Percentiles rank a stretch among this genome's conserved stretches.
phyloP scores from a whole-genome alignment of 225 moss, liverwort and hornwort species.

The Climacium dendroides region DNA sequence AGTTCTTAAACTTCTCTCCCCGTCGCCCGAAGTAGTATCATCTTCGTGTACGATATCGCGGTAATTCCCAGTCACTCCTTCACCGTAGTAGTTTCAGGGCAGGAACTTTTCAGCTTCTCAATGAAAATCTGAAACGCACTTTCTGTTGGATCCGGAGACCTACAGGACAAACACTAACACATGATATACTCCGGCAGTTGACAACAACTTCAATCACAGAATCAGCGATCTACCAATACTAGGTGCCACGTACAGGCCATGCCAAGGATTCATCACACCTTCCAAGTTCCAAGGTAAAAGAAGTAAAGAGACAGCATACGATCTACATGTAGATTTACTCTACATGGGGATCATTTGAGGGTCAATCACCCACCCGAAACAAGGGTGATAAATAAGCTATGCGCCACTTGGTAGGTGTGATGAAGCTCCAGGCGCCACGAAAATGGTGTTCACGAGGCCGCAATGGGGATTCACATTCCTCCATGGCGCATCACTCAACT shows the following conservation, averaged over 20 bases:
- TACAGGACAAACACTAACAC: constrained; percentile 11
- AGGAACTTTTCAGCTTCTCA: constrained; percentile 35
- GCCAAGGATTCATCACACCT: not conserved
- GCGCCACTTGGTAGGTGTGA: not conserved
- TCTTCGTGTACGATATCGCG: not conserved
- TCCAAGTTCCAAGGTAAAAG: not conserved
- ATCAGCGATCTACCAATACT: not conserved
- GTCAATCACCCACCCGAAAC: not conserved
- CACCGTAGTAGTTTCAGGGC: constrained; percentile 14
- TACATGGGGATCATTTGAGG: not conserved
- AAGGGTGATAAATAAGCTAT: not conserved
- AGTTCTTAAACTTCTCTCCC: not conserved
- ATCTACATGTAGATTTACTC: not conserved
- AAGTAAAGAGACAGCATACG: not conserved
- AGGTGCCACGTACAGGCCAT: not conserved
- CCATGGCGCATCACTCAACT: not conserved
- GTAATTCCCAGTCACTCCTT: constrained; percentile 1
- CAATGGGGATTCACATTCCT: not conserved
- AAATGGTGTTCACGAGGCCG: not conserved
- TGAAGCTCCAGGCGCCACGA: not conserved
- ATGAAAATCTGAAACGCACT: constrained; percentile 34
- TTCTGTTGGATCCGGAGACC: constrained; percentile 27
- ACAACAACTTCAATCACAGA: not conserved
- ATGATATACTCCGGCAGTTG: not conserved
- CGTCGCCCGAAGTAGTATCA: not conserved